These are phyloP conservation scores for Galeopsis tetrahit DNA, from an alignment of 257 asterid species.

Conservation along the genomic window DNA sequence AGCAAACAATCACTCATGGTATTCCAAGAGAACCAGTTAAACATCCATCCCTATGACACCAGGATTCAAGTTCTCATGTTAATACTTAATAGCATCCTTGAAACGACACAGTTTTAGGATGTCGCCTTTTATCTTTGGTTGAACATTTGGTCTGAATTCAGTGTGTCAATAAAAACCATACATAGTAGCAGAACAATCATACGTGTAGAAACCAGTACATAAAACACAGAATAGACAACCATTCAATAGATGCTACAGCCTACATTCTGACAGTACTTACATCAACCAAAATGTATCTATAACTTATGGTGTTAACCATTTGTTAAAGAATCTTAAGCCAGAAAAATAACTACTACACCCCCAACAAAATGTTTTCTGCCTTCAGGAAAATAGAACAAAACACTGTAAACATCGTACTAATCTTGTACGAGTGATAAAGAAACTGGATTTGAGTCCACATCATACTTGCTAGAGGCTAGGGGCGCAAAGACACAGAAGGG, in stretches of 20 bases:
- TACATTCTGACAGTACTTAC: constrained; percentile 6
- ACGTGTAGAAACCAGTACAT: constrained; percentile 7
- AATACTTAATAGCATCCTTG: too few species aligned
- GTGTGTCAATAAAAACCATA: neutral
- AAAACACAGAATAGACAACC: constrained; percentile 16
- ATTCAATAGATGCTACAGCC: constrained; percentile 15
- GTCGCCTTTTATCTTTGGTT: neutral
- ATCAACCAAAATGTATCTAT: neutral
- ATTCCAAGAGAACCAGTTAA: neutral
- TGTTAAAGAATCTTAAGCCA: neutral
- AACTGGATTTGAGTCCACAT: neutral
- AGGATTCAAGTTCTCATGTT: too few species aligned
- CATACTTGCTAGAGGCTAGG: neutral
- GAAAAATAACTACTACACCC: neutral
- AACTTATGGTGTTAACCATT: neutral
- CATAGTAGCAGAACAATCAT: neutral
- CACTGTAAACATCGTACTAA: neutral
- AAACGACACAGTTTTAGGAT: neutral
- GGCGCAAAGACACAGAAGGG: neutral
- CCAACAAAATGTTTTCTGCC: constrained; percentile 4
- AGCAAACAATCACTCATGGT: neutral
- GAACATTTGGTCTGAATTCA: neutral
- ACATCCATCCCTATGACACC: neutral
- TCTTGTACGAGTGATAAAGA: neutral
- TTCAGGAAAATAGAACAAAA: neutral